phyloP scores from a whole-genome alignment of 2,329 filamentous ascomycete species.

The Xylaria hypoxylon region DNA sequence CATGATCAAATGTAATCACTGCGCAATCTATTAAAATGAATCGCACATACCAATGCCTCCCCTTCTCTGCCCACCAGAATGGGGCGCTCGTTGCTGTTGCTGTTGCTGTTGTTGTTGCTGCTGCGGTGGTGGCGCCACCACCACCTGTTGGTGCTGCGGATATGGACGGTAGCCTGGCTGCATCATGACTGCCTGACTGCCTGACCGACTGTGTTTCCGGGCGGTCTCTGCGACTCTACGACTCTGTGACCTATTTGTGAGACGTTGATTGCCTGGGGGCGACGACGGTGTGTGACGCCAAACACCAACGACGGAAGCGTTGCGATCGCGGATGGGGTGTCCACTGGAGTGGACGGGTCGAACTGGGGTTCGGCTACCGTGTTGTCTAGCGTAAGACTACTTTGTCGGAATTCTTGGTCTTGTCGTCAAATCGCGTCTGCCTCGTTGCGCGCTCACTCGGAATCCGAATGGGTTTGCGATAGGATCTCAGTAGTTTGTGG shows the following conservation, averaged over 20 bases:
- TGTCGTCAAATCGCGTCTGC: constrained; percentile 35
- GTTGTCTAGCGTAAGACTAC: constrained; percentile 36
- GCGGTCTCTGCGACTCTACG: constrained; percentile 21
- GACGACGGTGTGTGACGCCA: constrained; percentile 37
- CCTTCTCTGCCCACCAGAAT: constrained; percentile 61
- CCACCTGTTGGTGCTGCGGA: constrained; percentile 58
- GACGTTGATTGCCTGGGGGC: constrained; percentile 36
- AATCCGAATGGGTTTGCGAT: constrained; percentile 22
- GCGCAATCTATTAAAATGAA: constrained; percentile 29
- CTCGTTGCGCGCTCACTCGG: constrained; percentile 29
- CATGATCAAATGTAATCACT: constrained; percentile 27
- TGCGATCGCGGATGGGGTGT: constrained; percentile 29
- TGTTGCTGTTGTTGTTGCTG: constrained; percentile 62
- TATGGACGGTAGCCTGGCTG: constrained; percentile 66
- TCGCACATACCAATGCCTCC: constrained; percentile 63
- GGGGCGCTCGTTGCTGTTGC: constrained; percentile 55
- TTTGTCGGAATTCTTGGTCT: constrained; percentile 23
- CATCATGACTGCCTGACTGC: constrained; percentile 55
- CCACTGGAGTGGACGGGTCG: constrained; percentile 17
- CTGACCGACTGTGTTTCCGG: constrained; percentile 23
- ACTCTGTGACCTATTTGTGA: constrained; percentile 33
- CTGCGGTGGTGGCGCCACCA: constrained; percentile 42
- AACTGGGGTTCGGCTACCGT: constrained; percentile 32
- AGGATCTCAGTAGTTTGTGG: constrained; percentile 34
- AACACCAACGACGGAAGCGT: constrained; percentile 26